These are phyloP conservation scores for Metschnikowia dekortorum DNA, from an alignment of 805 yeast genomes.

Conservation along the genomic window DNA sequence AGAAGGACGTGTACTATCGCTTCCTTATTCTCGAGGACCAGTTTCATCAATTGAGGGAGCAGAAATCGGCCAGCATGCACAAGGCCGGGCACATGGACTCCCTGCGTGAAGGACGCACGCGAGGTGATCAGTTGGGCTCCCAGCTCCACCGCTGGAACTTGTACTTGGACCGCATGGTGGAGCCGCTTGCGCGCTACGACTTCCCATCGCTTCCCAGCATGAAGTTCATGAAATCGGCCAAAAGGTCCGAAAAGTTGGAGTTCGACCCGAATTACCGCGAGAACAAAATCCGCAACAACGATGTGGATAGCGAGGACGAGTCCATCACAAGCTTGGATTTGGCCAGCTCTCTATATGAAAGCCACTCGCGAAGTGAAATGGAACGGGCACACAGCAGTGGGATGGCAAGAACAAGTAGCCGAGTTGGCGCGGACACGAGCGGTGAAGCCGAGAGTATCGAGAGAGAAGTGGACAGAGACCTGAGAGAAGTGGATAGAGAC, in stretches of 20 bases:
- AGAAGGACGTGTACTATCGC: slow-evolving; percentile 55
- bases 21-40: slow-evolving; percentile 65
- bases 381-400: neutral
- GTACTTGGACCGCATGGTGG: slow-evolving; percentile 23
- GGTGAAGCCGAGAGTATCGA: neutral
- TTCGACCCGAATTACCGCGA: slow-evolving; percentile 33
- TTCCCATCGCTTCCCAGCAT: slow-evolving; percentile 40
- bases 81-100: neutral
- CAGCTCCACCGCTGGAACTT: slow-evolving; percentile 28
- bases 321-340: neutral
- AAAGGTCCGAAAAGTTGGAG: slow-evolving; percentile 8
- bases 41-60: slow-evolving; percentile 57
- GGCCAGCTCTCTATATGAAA: neutral
- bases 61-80: slow-evolving; percentile 21
- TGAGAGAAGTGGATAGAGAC: neutral
- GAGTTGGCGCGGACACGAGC: too few species aligned
- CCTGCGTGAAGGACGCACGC: slow-evolving; percentile 18
- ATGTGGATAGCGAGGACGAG: slow-evolving; percentile 1
- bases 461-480: neutral
- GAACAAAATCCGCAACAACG: slow-evolving; percentile 37
- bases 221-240: slow-evolving; percentile 22
- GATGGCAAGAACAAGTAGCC: too few species aligned
- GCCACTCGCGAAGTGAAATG: neutral
- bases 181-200: slow-evolving; percentile 28
- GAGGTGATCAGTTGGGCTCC: slow-evolving; percentile 18